A percentile compares a stretch with the other conserved stretches of the same genome.
phyloP scores from a whole-genome alignment of 768 basidiomycete species.

The Postia placenta region DNA sequence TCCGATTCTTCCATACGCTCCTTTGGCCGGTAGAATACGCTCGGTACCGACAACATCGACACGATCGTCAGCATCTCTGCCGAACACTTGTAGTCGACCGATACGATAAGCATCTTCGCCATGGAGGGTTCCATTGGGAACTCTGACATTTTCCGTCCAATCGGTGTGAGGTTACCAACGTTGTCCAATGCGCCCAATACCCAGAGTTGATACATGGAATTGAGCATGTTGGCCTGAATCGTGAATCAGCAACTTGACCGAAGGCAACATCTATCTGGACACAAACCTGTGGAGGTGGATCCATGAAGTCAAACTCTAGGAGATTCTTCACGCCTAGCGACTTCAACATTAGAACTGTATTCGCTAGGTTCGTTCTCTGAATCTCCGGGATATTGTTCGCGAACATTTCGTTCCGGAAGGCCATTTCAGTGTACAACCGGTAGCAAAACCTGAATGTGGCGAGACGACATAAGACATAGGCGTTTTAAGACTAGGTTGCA shows the following conservation, averaged over 20 bases:
- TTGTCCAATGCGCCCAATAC: conserved; percentile 97
- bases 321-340: conserved; percentile 96
- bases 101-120: conserved; percentile 97
- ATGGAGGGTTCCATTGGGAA: conserved; percentile 99
- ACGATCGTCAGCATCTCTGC: conserved; percentile 97
- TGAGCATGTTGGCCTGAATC: conserved; percentile 85
- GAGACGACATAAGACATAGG: conserved; percentile 8
- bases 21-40: conserved; percentile 95
- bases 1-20: conserved; percentile 97
- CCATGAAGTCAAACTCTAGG: conserved; percentile 99
- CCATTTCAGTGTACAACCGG: conserved; percentile 95
- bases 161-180: conserved; percentile 88
- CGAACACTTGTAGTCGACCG: conserved; percentile 90
- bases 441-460: conserved; percentile 79
- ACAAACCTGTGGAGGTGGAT: conserved; percentile 94
- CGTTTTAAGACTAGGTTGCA: too few species aligned
- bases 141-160: conserved; percentile 96
- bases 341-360: conserved; percentile 91
- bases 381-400: conserved; percentile 97
- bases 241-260: too few species aligned
- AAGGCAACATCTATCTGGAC: too few species aligned
- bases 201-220: conserved; percentile 99
- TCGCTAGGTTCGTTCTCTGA: conserved; percentile 94
- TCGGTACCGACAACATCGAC: conserved; percentile 97
- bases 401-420: conserved; percentile 93